These are phyloP conservation scores for Quercus robur DNA, from an alignment of 306 rosid species.

Conservation along the genomic window DNA sequence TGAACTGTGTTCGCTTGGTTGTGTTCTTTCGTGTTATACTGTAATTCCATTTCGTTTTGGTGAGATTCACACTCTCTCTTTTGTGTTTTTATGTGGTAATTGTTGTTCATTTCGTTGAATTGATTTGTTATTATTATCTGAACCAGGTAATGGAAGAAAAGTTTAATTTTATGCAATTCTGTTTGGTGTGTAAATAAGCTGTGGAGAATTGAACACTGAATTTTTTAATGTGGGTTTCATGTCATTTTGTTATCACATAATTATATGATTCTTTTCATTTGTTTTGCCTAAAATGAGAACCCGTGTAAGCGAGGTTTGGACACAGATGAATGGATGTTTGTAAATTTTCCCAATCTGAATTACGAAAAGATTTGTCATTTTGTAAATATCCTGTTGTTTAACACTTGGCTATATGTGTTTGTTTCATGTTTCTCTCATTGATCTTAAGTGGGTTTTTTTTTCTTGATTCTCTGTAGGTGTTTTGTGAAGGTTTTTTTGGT, in stretches of 20 bases:
- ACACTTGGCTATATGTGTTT: no score
- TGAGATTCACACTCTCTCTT: slow-evolving; percentile 32
- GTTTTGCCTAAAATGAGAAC: no score
- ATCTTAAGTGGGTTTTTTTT: slow-evolving; percentile 4
- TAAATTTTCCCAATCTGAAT: no score
- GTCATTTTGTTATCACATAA: not conserved
- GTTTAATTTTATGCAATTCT: not conserved
- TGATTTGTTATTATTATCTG: not conserved
- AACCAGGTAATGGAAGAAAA: not conserved
- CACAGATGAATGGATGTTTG: no score
- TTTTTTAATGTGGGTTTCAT: not conserved
- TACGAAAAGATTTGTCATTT: no score
- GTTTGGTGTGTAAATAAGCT: not conserved
- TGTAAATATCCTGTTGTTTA: no score
- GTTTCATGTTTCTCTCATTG: not conserved
- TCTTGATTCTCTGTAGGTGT: slow-evolving; percentile 23
- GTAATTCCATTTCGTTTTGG: slow-evolving; percentile 58
- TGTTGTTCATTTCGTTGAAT: not conserved
- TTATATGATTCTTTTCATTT: no score
- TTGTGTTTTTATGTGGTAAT: not conserved
- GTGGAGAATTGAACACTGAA: not conserved
- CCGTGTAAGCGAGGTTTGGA: no score
- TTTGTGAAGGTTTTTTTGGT: slow-evolving; percentile 18
- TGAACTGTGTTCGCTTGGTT: slow-evolving; percentile 83
- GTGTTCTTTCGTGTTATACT: slow-evolving; percentile 90